Evolutionary conservation across 257 asterid genomes (phyloP), one percentile per base, ranked within the genome.

Genomic region (Solanum bulbocastanum): DNA sequence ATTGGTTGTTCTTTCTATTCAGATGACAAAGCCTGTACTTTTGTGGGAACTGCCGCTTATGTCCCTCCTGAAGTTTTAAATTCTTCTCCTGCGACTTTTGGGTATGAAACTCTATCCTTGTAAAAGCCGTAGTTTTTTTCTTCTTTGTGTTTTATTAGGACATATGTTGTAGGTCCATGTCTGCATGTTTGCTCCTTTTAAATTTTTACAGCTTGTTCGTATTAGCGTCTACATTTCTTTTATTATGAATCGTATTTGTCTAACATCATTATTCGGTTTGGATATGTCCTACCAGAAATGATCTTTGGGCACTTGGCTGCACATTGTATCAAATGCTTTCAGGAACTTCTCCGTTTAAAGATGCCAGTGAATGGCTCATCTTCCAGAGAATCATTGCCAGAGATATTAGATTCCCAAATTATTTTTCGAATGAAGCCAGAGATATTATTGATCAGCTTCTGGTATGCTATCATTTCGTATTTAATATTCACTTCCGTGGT

Each of bases 241-340:
- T 37, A 75, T 39, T 81, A 46, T 42, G 42, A 5, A 33, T 88
- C 32, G 25, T n/a, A 74, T 79, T 44, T 75, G 36, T 88, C 46
- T 78, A 40, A 60, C 86, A 49, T 84, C 68, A 30, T 85, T 83
- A 84, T 87, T 60, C 23, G 37, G 69, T 88, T 66, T 81, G 89
- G 69, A 83, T 35, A 84, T 65, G 20, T 85, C 69, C 25, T 52
- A 92, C 88, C 95, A 97, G 99, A 94, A 97, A 96, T 89, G 99
- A 97, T 92, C 98, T 97, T 73, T 97, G 99, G 99, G 98, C 99
- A 37, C 98, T 97, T 90, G 99, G 99, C 90, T 97, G 99, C 96
- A 97, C 98, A 74, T 66, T 97, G 91, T 96, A 92, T 93, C 99
- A 96, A 94, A 96, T 96, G 99, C 99, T 97, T 91, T 93, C 99